Percentiles rank a stretch among this genome's conserved stretches.
Conservation (phyloP, 164 flowering plant species). For the Stephania cephalantha region DNA sequence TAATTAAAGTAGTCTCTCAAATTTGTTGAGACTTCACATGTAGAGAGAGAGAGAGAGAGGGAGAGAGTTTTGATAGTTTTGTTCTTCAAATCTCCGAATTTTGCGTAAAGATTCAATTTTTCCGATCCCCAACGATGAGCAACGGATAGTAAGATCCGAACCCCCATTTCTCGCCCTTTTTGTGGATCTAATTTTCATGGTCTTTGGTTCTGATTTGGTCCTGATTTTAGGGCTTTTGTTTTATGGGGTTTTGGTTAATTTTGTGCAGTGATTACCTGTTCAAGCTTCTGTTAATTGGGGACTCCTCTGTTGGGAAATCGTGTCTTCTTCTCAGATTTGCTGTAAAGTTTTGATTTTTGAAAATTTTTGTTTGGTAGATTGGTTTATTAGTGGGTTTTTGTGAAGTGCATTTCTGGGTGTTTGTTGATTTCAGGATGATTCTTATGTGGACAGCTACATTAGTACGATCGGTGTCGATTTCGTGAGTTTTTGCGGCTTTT, state of each 20-base stretch:
- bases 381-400: background rate
- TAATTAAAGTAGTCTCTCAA: too few species aligned
- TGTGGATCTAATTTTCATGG: background rate
- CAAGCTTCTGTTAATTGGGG: constrained; percentile 50
- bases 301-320: constrained; percentile 57
- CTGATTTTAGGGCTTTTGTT: background rate
- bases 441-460: constrained; percentile 70
- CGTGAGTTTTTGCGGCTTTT: constrained; percentile 27
- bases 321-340: constrained; percentile 67
- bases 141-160: constrained; percentile 36
- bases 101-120: background rate
- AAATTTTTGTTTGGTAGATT: background rate
- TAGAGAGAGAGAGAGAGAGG: too few species aligned
- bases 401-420: background rate
- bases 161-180: background rate
- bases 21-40: too few species aligned
- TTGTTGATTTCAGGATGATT: constrained; percentile 49
- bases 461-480: constrained; percentile 75
- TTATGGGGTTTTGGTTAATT: background rate
- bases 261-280: constrained; percentile 40
- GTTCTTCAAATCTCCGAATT: too few species aligned
- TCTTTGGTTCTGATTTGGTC: background rate
- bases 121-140: constrained; percentile 26
- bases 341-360: constrained; percentile 19
- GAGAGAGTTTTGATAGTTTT: too few species aligned